A percentile compares a stretch with the other conserved stretches of the same genome.
These are phyloP conservation scores for Cystofilobasidium capitatum DNA, from an alignment of 768 basidiomycete species.

Conservation along the genomic window DNA sequence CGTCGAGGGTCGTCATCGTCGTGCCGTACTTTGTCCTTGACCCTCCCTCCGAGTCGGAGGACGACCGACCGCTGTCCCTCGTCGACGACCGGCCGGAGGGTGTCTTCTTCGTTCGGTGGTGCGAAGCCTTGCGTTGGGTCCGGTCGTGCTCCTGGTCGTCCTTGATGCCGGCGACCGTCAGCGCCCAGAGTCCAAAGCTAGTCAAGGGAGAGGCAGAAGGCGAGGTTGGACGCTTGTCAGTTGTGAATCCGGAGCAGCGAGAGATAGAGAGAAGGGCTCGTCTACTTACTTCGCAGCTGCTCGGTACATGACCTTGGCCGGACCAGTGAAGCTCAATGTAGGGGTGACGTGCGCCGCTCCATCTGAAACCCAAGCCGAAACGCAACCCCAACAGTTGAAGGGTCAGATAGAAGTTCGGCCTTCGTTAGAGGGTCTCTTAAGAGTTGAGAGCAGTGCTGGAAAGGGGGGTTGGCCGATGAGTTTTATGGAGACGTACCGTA, in stretches of 20 bases:
- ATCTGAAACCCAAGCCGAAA: neutral
- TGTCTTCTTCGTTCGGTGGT: neutral
- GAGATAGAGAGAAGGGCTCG: neutral
- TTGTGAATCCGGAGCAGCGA: neutral
- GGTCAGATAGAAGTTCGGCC: too few relatives aligned
- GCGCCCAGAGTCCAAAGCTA: constrained; percentile 23
- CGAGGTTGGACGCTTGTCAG: neutral
- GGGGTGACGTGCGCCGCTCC: constrained; percentile 14
- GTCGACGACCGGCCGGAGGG: neutral
- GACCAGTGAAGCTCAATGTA: constrained; percentile 14
- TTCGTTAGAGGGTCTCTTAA: too few relatives aligned
- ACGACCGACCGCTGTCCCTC: neutral
- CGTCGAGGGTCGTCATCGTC: neutral
- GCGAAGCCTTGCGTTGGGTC: neutral
- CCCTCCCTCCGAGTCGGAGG: neutral
- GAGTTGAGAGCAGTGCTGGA: too few relatives aligned
- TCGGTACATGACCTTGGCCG: constrained; percentile 22
- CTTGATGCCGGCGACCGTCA: constrained; percentile 5
- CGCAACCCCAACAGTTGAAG: neutral
- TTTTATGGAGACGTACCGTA: constrained; percentile 53
- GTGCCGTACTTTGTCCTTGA: neutral
- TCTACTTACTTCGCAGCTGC: constrained; percentile 5
- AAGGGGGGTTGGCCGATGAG: too few relatives aligned
- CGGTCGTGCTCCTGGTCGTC: constrained; percentile 3
- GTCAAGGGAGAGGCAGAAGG: neutral